Conservation (phyloP, 2,329 filamentous ascomycete species). For the Aphanocladium album region DNA sequence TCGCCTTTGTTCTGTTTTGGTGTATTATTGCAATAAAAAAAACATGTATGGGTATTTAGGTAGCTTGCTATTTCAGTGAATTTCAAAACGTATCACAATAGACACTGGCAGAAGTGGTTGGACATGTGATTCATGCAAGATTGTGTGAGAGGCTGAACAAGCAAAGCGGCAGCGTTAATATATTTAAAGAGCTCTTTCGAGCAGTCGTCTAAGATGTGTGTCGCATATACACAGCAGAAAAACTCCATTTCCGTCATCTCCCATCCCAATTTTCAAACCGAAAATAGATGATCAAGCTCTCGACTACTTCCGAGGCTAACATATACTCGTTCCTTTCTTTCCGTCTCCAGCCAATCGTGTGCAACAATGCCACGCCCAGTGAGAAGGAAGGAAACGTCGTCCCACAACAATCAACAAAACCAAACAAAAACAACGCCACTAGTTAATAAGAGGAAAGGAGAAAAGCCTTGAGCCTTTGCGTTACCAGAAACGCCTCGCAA, state of each 20-base stretch:
- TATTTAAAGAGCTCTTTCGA: background rate
- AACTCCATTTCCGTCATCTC: background rate
- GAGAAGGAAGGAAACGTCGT: no score
- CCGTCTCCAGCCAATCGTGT: background rate
- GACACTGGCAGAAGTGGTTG: no score
- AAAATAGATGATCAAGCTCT: background rate
- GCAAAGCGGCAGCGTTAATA: background rate
- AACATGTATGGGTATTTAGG: slow-evolving; percentile 4
- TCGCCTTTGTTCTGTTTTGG: background rate
- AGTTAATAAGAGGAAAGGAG: slow-evolving; percentile 4
- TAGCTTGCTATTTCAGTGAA: background rate
- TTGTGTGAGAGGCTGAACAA: no score
- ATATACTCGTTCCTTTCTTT: no score
- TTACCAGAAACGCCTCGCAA: slow-evolving; percentile 1
- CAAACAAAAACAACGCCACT: slow-evolving; percentile 18
- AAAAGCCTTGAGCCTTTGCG: slow-evolving; percentile 5
- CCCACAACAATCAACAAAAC: background rate
- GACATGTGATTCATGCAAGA: no score
- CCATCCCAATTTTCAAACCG: background rate
- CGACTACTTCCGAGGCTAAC: no score
- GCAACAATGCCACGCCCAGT: no score
- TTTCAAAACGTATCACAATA: no score
- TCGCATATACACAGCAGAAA: background rate
- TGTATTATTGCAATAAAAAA: background rate
- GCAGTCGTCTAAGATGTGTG: background rate